These are phyloP conservation scores for Suhomyces coccinellae DNA, from an alignment of 1,139 yeast species.

Conservation along the genomic window DNA sequence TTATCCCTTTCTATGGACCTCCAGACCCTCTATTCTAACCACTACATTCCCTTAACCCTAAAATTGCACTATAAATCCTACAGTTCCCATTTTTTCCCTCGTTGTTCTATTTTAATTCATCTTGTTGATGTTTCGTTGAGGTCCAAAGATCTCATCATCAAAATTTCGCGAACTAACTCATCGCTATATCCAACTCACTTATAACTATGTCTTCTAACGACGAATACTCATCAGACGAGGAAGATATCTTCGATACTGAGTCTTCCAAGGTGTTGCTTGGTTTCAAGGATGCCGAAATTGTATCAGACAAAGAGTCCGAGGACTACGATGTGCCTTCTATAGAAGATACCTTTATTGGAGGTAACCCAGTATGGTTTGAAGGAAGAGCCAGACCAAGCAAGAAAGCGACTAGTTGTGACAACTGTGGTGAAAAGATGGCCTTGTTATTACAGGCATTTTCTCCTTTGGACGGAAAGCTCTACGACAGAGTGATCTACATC, in stretches of 20 bases:
- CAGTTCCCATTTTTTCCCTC: background rate
- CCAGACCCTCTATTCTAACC: background rate
- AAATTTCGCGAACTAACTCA: background rate
- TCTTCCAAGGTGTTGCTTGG: slow-evolving; percentile 53
- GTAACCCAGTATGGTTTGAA: slow-evolving; percentile 62
- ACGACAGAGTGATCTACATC: slow-evolving; percentile 79
- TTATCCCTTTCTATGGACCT: too few relatives aligned
- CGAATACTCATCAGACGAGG: slow-evolving; percentile 48
- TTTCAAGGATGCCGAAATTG: slow-evolving; percentile 56
- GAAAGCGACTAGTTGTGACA: slow-evolving; percentile 57
- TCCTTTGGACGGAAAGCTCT: slow-evolving; percentile 66
- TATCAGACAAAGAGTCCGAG: slow-evolving; percentile 10
- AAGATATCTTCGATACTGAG: slow-evolving; percentile 25
- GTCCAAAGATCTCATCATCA: background rate
- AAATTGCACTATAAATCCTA: background rate
- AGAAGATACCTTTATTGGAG: slow-evolving; percentile 82
- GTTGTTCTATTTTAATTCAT: background rate
- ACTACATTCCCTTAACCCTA: background rate
- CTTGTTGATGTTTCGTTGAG: background rate
- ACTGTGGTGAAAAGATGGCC: slow-evolving; percentile 63
- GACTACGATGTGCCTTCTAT: slow-evolving; percentile 43
- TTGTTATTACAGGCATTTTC: slow-evolving; percentile 77
- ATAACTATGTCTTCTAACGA: slow-evolving; percentile 32
- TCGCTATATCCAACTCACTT: background rate
- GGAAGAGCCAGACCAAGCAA: slow-evolving; percentile 56